A percentile compares a stretch with the other conserved stretches of the same genome.
phyloP scores from a whole-genome alignment of 1,284 basidiomycete genomes.

The Inonotus hispidus region DNA sequence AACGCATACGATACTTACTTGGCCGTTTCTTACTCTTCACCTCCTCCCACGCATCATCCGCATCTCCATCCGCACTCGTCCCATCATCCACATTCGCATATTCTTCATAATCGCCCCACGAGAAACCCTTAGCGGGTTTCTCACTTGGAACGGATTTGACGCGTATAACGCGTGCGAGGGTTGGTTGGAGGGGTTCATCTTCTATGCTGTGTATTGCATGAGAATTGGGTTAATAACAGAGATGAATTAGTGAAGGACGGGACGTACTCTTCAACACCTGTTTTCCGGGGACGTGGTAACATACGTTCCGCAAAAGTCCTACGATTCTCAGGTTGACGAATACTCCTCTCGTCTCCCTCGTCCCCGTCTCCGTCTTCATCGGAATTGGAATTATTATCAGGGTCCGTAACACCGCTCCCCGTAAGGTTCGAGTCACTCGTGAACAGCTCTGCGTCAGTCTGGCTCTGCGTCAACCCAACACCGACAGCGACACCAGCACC shows the following conservation, averaged over 20 bases:
- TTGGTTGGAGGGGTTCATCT: constrained; percentile 50
- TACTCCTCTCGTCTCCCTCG: constrained; percentile 28
- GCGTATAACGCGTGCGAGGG: constrained; percentile 56
- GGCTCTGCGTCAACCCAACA: too few species aligned
- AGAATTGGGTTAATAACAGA: constrained; percentile 10
- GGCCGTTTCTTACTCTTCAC: constrained; percentile 50
- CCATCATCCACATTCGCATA: constrained; percentile 45
- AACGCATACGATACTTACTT: constrained; percentile 44
- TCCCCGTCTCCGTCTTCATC: constrained; percentile 29
- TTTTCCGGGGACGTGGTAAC: constrained; percentile 53
- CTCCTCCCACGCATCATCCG: constrained; percentile 64
- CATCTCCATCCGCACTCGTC: constrained; percentile 51
- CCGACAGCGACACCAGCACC: constrained; percentile 5
- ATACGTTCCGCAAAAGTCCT: constrained; percentile 54
- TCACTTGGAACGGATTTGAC: constrained; percentile 50
- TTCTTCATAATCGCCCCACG: constrained; percentile 74
- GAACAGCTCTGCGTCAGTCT: constrained; percentile 29
- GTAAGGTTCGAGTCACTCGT: constrained; percentile 51
- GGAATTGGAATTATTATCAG: constrained; percentile 33
- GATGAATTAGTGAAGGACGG: too few species aligned
- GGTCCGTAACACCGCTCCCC: constrained; percentile 48
- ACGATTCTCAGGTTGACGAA: constrained; percentile 26
- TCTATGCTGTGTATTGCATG: constrained; percentile 50
- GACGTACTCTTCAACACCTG: constrained; percentile 60
- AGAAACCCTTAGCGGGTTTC: constrained; percentile 56